Conservation (phyloP, 2,329 filamentous ascomycete genomes). For the Aspergillus sp. region DNA sequence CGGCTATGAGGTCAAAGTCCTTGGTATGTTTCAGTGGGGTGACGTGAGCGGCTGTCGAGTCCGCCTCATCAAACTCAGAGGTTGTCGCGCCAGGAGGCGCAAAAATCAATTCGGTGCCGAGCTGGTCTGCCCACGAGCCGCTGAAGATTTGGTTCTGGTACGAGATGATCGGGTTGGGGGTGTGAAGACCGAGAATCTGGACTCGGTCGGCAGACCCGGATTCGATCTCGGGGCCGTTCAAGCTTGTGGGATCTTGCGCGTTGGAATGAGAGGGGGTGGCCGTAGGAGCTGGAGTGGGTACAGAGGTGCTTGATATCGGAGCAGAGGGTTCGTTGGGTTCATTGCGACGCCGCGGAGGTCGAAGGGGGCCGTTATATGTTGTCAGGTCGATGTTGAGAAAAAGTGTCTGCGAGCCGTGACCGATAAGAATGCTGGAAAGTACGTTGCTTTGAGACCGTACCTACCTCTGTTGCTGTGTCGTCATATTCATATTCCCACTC, state of each 20-base stretch:
- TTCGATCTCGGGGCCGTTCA: conserved; percentile 42
- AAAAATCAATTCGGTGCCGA: conserved; percentile 84
- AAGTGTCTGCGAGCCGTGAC: conserved; percentile 50
- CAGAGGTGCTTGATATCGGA: conserved; percentile 11
- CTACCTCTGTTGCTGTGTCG: conserved; percentile 57
- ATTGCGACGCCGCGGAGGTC: conserved; percentile 36
- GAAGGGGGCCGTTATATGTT: conserved; percentile 45
- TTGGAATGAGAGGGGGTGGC: conserved; percentile 20
- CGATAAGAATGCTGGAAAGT: not conserved
- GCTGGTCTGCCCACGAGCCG: conserved; percentile 78
- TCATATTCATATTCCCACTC: conserved; percentile 68
- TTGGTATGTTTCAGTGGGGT: conserved; percentile 45
- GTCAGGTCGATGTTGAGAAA: conserved; percentile 65
- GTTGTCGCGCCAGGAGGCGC: conserved; percentile 46
- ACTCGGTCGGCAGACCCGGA: conserved; percentile 51
- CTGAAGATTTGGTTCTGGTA: conserved; percentile 79
- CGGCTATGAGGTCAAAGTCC: conserved; percentile 73
- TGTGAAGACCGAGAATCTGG: conserved; percentile 84
- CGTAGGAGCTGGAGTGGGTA: conserved; percentile 7
- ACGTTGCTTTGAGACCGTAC: not conserved
- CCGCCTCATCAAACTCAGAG: conserved; percentile 26
- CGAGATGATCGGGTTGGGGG: conserved; percentile 73
- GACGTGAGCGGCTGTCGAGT: conserved; percentile 50
- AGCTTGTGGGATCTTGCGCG: conserved; percentile 40
- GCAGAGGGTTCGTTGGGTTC: conserved; percentile 26